A percentile compares a stretch with the other conserved stretches of the same genome.
Conservation (phyloP, 371 early-diverging fungal genomes). For the Mucor lusitanicus region DNA sequence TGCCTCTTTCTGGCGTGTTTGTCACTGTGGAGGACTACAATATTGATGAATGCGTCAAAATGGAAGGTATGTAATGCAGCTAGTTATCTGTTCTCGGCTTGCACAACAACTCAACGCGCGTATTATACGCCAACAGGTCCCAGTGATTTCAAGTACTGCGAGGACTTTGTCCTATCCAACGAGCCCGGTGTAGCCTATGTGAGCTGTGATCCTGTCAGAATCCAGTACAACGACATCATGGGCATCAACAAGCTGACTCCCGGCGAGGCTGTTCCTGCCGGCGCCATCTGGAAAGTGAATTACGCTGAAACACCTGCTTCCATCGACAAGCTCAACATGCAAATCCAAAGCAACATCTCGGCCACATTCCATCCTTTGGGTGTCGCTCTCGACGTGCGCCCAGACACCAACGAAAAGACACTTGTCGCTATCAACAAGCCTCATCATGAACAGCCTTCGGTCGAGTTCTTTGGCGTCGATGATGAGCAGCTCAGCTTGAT, state of each 20-base stretch:
- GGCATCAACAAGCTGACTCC: conserved; percentile 11
- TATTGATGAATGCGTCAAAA: conserved; percentile 19
- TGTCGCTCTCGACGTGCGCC: conserved; percentile 20
- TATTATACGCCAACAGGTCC: conserved; percentile 16
- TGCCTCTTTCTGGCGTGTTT: conserved; percentile 10
- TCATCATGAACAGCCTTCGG: conserved; percentile 1
- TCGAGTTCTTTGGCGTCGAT: conserved; percentile 29
- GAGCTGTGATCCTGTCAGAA: conserved; percentile 37
- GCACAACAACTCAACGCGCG: neutral
- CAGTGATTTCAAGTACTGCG: conserved; percentile 31
- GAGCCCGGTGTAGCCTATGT: conserved; percentile 31
- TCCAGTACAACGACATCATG: conserved; percentile 32
- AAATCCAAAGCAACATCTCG: neutral
- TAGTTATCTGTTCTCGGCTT: no score
- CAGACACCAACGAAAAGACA: neutral
- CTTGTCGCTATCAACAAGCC: conserved; percentile 29
- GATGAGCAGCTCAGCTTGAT: neutral
- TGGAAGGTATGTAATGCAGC: conserved; percentile 10
- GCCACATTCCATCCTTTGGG: conserved; percentile 31
- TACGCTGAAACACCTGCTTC: conserved; percentile 24
- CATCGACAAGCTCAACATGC: conserved; percentile 17
- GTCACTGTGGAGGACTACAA: conserved; percentile 5
- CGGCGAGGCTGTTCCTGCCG: conserved; percentile 9
- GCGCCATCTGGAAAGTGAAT: conserved; percentile 35
- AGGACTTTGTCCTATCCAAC: conserved; percentile 27